Evolutionary conservation across 2,329 filamentous ascomycete genomes (phyloP), one percentile per base, ranked within the genome.

Genomic region (Fusarium aywerte): DNA sequence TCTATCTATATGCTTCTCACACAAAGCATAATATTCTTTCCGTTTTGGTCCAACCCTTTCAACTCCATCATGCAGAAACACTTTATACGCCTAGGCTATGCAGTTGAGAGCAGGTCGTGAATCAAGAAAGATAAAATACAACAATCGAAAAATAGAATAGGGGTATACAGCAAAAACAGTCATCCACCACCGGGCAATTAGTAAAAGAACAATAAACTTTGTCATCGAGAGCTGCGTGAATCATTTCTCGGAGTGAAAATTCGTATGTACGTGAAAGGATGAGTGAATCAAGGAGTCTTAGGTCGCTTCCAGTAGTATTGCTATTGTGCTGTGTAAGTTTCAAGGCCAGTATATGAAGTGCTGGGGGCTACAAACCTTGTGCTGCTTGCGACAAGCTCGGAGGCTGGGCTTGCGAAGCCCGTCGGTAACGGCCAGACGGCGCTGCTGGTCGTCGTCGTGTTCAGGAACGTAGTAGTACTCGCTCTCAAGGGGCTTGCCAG

Each of bases 391-490:
- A 76, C 96, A 97, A 75, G 90, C 90, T 69, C 96, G 86, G 74
- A 99, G 81, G 72, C 93, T 96, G 40, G 94, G 95, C 80, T 97
- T 97, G 56, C 93, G 87, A 76, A 97, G 82, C 52, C 92, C 92
- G 69, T 94, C 90, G 2, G 94, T 92, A 15, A 97, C 93, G 21
- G 93, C 91, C 53, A 92, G 87, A 50, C 92, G 88, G 61, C 95
- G 87, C 75, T 90, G 87, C 66, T 89, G 86, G 75, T 98, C 93
- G 4, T 85, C 83, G 76, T 99, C 96, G 74, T 89, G 85, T 77
- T 98, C 95, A 0, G 94, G 92, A 9, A 97, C 84, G 75, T 99
- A 99, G 80, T 98, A 98, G 78, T 96, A 98, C 78, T 99, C 94
- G 82, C 92, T 96, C 83, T 99, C 95, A 1, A 99, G 86, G 8